Evolutionary conservation across 2,329 filamentous ascomycete genomes (phyloP), one percentile per base, ranked within the genome.

Genomic region (Parafenestella ontariensis): DNA sequence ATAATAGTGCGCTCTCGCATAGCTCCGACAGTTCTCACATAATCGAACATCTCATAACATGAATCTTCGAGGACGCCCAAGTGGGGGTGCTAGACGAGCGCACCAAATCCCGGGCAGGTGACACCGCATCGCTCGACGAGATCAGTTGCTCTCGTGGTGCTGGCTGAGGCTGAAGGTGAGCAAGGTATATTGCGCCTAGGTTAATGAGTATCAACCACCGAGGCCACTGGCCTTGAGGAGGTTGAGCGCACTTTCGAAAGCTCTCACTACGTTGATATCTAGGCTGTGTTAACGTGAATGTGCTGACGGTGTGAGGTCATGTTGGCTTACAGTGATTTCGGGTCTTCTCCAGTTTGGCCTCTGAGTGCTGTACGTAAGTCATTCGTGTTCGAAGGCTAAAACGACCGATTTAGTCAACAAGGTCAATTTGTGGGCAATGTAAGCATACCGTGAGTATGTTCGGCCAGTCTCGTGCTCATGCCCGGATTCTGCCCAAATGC

Each of bases 301-400:
- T 28, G 10, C 11, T 20, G 13, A 5, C 9, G 17, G 15, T 5
- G 18, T 3, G 18, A 29, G 15, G 8, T 5, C 11, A n/a, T 15
- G 10, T 4, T 21, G 37, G 18, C 20, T n/a, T 78, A 96, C 92
- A 91, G 67, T 96, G 92, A 56, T 88, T 82, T 69, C 92, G 89
- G 71, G 89, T 95, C 62, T 88, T 83, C 49, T 87, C 85, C 52
- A 96, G 81, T 23, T 82, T 84, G 34, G 85, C 80, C 72, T 96
- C 93, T 0, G 89, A 86, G 39, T 91, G 81, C 58, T 89, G 86
- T 26, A 96, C 91, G 72, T 89, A 90, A 56, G 86, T 82, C 72
- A 89, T 87, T 58, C 92, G 87, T 2, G 93, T 97, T 69, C 89
- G 89, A 41, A 96, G 82, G 50, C 90, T 91, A 58, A 9, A 41